Percentiles rank a stretch among this genome's conserved stretches.
phyloP scores from a whole-genome alignment of 1,139 yeast species.

The Candida buenavistaensis region DNA sequence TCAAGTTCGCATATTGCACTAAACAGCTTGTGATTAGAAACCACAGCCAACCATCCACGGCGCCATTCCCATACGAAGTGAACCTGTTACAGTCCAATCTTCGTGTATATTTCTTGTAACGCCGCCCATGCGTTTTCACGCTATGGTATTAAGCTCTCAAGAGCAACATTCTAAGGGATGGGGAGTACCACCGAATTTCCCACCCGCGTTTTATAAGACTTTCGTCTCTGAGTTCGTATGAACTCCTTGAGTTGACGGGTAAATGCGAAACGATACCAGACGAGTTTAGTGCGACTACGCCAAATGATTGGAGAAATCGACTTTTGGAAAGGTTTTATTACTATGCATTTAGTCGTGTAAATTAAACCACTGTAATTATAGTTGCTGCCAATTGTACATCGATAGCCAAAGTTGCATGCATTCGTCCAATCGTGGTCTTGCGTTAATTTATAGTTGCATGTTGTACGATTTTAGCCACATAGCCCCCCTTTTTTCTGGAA shows the following conservation, averaged over 20 bases:
- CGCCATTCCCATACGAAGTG: conserved; percentile 59
- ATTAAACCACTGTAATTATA: not conserved
- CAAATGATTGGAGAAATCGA: conserved; percentile 14
- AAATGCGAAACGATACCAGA: conserved; percentile 61
- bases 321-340: not conserved
- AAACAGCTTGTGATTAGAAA: conserved; percentile 39
- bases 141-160: conserved; percentile 55
- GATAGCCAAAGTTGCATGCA: no score
- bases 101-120: conserved; percentile 60
- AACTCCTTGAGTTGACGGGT: conserved; percentile 59
- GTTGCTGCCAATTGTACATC: no score
- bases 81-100: conserved; percentile 5
- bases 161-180: conserved; percentile 52
- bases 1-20: conserved; percentile 75
- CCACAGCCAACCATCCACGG: conserved; percentile 66
- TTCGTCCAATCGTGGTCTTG: no score
- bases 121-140: conserved; percentile 72
- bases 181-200: conserved; percentile 83
- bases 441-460: no score
- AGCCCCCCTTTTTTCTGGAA: no score
- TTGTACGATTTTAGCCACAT: no score
- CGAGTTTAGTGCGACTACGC: conserved; percentile 35
- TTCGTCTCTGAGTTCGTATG: conserved; percentile 10
- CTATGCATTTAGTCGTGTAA: not conserved
- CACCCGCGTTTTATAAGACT: conserved; percentile 50